Base-by-base conservation (phyloP, 1,284 basidiomycete species). In the Sporisorium exsertum region DNA sequence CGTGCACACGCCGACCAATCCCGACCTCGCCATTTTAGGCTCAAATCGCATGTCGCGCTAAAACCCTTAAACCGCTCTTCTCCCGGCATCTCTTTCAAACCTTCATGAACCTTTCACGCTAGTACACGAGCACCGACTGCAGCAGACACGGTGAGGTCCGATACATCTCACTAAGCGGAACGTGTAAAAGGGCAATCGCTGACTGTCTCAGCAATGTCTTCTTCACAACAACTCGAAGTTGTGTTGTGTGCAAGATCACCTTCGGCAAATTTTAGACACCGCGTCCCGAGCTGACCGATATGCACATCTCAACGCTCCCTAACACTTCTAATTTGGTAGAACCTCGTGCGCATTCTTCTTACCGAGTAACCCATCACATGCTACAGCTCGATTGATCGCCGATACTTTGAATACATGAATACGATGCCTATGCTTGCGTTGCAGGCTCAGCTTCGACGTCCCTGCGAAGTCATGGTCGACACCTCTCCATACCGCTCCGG, bases 221-320 rank as follows among this genome's bases (percentile, higher is more conserved):
- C 35, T 35, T 35, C 35, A 8, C 35, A 9, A 35, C 35, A 12
- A 15, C 35, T 35, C 35, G 13, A 35, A n/a, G n/a, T 3, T 15
- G 10, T 35, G 35, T 32, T 35, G 35, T 35, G 13, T 35, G 29
- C 10, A 40, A 35, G 22, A 13, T 20, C 37, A 18, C 15, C 53
- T 26, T 63, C 67, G 67, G 67, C 49, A 22, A 45, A 58, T 57
- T 70, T 70, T 13, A 60, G 15, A 18, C 52, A 57, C 67, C 61
- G 67, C 67, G 40, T 59, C 66, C 66, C 66, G 58, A 64, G 26
- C 33, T 46, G 27, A n/a, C 61, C 60, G 61, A 64, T 40, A n/a
- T 60, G 58, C 13, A 15, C 33, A 7, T 13, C 33, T 35, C 33
- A 15, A 35, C 33, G 33, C 27, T 40, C 18, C 13, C 35, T 15